Base-by-base conservation (phyloP, 176 grass and related monocot genomes). In the Metroxylon sagu region DNA sequence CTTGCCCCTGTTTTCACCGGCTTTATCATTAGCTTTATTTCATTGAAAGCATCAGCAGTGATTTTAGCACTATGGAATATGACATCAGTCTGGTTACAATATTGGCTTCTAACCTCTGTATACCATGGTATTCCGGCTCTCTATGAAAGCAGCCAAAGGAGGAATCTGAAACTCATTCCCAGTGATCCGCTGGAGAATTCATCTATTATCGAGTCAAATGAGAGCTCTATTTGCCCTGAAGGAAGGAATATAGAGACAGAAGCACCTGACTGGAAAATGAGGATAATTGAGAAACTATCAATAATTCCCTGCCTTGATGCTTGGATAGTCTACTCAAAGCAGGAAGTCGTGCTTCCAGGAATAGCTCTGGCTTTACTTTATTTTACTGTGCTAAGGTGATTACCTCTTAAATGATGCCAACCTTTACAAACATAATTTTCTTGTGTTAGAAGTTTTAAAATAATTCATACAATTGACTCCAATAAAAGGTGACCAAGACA, bases 1-100 rank as follows among this genome's bases (percentile, higher is more conserved):
- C 60, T 97, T 61, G 92, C 83, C 21, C 92, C 92, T 1, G 92
- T 85, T 27, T 68, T 97, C 35, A 76, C 72, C 29, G 87, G 92
- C 59, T 74, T 97, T 35, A 62, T 97, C 29, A 88, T 97, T 68
- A 97, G 87, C 70, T 97, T 90, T 62, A 73, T 85, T 21, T 90
- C 92, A 4, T 69, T 83, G 29, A 51, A 79, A 65, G 86, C 92
- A 18, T 97, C 87, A 1, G 92, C 92, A 19, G 56, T 69, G 14
- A 67, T 76, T 16, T 80, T 88, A 43, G 80, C 87, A 5, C 18
- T 85, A 26, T 97, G 80, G 80, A 97, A 90, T 70, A 25, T 79
- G 19, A 54, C 65, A 5, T 85, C 81, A 0, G 87, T 97, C 19
- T 78, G 81, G 14, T 14, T 90, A 29, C 62, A 90, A 74, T 97